Percentiles rank a stretch among this genome's conserved stretches.
Conservation (phyloP, 1,284 basidiomycete genomes). For the Moesziomyces parantarcticus region DNA sequence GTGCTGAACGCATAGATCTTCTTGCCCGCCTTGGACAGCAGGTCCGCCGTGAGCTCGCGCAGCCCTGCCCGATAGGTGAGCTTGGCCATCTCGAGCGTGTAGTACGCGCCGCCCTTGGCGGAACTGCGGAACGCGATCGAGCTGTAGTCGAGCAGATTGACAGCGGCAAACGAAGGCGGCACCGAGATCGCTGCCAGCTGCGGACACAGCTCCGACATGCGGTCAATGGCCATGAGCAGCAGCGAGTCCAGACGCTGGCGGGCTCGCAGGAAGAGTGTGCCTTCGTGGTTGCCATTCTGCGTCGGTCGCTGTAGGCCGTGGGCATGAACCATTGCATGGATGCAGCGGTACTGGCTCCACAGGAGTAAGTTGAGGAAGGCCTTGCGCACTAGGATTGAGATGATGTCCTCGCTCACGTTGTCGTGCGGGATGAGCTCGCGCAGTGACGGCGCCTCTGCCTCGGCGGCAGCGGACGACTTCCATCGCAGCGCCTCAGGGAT, state of each 20-base stretch:
- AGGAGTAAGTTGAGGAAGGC: conserved; percentile 29
- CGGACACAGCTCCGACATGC: conserved; percentile 28
- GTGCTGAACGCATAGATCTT: conserved; percentile 42
- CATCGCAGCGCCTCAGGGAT: conserved; percentile 35
- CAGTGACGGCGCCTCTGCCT: background rate
- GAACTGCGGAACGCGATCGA: conserved; percentile 43
- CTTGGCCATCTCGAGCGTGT: conserved; percentile 38
- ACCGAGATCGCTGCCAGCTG: conserved; percentile 35
- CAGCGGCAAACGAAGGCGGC: conserved; percentile 18
- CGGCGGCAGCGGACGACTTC: conserved; percentile 4
- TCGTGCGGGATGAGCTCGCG: conserved; percentile 28
- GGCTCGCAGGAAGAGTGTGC: conserved; percentile 22
- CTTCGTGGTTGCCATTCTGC: conserved; percentile 16
- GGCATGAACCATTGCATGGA: conserved; percentile 28
- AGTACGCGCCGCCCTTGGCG: conserved; percentile 28
- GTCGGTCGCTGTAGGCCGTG: conserved; percentile 33
- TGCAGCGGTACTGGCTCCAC: conserved; percentile 34
- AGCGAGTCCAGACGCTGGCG: conserved; percentile 33
- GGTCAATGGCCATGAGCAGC: conserved; percentile 26
- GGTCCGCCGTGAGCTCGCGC: conserved; percentile 38
- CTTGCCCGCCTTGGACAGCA: conserved; percentile 30
- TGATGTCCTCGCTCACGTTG: conserved; percentile 28
- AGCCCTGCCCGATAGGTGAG: conserved; percentile 27
- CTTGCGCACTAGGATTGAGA: conserved; percentile 39
- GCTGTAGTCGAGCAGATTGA: conserved; percentile 39